phyloP scores from a whole-genome alignment of 192 early-diverging fungal genomes.

The Pecoramyces ruminantium region DNA sequence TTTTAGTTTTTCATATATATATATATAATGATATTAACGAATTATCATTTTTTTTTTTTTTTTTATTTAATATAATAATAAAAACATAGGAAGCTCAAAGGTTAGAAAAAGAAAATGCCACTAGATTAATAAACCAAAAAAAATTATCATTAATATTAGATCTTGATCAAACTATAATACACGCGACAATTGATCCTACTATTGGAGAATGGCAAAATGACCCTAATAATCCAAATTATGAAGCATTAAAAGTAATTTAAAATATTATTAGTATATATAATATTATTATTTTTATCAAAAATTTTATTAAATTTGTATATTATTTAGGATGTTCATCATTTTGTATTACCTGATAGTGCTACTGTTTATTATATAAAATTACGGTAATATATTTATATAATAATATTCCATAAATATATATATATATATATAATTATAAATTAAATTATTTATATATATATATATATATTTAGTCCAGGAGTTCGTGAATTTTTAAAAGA shows the following conservation, averaged over 20 bases:
- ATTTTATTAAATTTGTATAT: background rate
- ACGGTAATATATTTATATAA: too few species aligned
- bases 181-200: conserved; percentile 59
- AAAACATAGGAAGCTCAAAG: conserved; percentile 41
- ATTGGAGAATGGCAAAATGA: conserved; percentile 60
- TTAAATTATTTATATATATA: too few species aligned
- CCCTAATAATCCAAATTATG: conserved; percentile 30
- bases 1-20: too few species aligned
- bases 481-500: conserved; percentile 58
- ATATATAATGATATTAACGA: too few species aligned
- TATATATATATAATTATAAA: too few species aligned
- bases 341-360: conserved; percentile 50
- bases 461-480: conserved; percentile 39
- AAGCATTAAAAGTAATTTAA: conserved; percentile 21
- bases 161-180: conserved; percentile 94
- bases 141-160: conserved; percentile 86
- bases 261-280: too few species aligned
- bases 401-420: too few species aligned
- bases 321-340: conserved; percentile 49
- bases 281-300: background rate
- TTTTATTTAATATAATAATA: too few species aligned
- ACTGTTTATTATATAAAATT: conserved; percentile 67
- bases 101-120: conserved; percentile 48
- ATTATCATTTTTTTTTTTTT: too few species aligned
- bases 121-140: conserved; percentile 38